Evolutionary conservation across 495 filamentous ascomycete genomes (phyloP), one percentile per base, ranked within the genome.

Genomic region (Tuber aestivum): DNA sequence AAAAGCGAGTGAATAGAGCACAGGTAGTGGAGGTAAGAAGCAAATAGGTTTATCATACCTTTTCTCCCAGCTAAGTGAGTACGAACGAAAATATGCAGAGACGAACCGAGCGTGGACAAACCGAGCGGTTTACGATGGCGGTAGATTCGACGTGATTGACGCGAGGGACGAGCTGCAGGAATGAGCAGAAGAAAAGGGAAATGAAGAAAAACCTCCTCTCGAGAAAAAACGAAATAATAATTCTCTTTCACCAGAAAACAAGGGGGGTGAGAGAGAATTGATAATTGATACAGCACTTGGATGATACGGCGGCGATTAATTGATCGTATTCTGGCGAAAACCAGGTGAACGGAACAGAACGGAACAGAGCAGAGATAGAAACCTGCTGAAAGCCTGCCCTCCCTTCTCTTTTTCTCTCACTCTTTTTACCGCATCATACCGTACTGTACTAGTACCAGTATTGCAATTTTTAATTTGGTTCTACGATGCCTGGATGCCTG

Each of bases 101-200:
- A 75, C 70, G 76, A 56, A 65, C 77, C 77, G 78, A 79, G 78
- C 61, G 76, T 76, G 76, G 72, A 73, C 14, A 65, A 65, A 18
- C 56, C 32, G n/a, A 65, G 35, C 27, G 14, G 27, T 65, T 65
- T 65, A 65, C 27, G 56, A 72, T 61, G 45, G 69, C 71, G 72
- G 70, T 72, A 77, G 74, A 77, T 69, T 78, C n/a, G 10, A 61
- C n/a, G 23, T 3, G 50, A 14, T 71, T 32, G 68, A 70, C 42
- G 77, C 72, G 76, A 79, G 70, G 75, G 72, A 69, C 23, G 10
- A 69, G 56, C 44, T 50, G 68, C 74, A 75, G 50, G 71, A 77
- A 50, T 72, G 73, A 38, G 10, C 41, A 44, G 70, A 61, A 71
- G 69, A 41, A 42, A 41, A 45, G 69, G 70, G 74, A 70, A 45